phyloP scores from a whole-genome alignment of 2,329 filamentous ascomycete genomes.

The Drechslerella dactyloides region DNA sequence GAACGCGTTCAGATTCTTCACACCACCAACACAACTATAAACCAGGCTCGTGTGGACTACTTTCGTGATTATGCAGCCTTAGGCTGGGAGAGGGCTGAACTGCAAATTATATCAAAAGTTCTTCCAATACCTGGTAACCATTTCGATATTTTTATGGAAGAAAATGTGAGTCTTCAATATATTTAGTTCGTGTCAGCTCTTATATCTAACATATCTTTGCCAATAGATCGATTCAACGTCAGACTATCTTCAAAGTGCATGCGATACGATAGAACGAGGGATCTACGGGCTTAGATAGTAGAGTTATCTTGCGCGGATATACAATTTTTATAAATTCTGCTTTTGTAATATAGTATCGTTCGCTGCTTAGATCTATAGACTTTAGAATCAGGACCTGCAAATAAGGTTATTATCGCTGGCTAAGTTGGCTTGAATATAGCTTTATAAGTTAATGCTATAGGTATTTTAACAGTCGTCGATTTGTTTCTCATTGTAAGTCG shows the following conservation, averaged over 20 bases:
- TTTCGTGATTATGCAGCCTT: conserved; percentile 18
- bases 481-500: too few species aligned
- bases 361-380: too few species aligned
- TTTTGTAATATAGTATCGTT: neutral
- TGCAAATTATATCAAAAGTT: conserved; percentile 13
- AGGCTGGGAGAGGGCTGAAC: conserved; percentile 19
- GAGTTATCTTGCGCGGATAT: neutral
- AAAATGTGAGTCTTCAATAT: conserved; percentile 16
- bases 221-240: conserved; percentile 17
- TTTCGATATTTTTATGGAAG: conserved; percentile 22
- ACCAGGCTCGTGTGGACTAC: conserved; percentile 13
- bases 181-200: too few species aligned
- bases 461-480: too few species aligned
- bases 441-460: too few species aligned
- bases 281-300: neutral
- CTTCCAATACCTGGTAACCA: conserved; percentile 21
- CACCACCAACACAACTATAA: neutral
- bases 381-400: too few species aligned
- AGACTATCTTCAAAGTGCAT: conserved; percentile 3
- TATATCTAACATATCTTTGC: neutral
- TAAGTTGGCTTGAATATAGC: too few species aligned
- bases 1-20: conserved; percentile 2
- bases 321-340: neutral
- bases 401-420: too few species aligned
- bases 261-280: conserved; percentile 4